Evolutionary conservation across 73 alveolate species (phyloP), one percentile per base, ranked within the genome.

Genomic region (Paramecium tetraurelia): DNA sequence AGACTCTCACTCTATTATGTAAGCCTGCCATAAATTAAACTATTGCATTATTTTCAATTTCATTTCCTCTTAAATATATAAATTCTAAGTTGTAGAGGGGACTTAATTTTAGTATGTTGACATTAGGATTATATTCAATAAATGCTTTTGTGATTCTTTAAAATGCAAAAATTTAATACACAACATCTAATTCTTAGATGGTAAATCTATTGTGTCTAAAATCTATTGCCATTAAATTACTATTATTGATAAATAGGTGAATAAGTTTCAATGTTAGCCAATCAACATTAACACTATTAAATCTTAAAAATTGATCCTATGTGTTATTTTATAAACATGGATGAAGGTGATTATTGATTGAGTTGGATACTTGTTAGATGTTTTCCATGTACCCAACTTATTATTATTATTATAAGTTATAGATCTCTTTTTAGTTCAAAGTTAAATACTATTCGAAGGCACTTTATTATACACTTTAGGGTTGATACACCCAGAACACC

Each of bases 51-150:
- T 80, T 46, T 3, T 21, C 57, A 24, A 80, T 80, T 6, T 80
- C 57, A 48, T 80, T 80, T 80, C 90, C 90, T 80, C 90, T 80
- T 24, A 80, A 80, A 80, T 80, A 80, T 8, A 80, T 22, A 80
- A 44, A 80, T 40, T 40, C 46, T 44, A 80, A 20, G 16, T 80
- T 80, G 16, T 80, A 80, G 3, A 80, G 57, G 5, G 90, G 72
- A 24, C 58, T 14, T 22, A 80, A 41, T 46, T 80, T 80, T 2
- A 44, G 48, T 21, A 46, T 40, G 20, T 46, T 27, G 10, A 80
- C 90, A 43, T 41, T 41, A 21, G 77, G 76, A 80, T 80, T 80
- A 35, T 44, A 80, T 44, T 80, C 90, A 48, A 80, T 80, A 46
- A 80, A 80, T 80, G 57, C 46, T 80, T 80, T 80, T 2, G 16